Percentiles rank a stretch among this genome's conserved stretches.
Evolutionary conservation across 1,139 yeast genomes (phyloP).

Genomic region (Taphrina communis): DNA sequence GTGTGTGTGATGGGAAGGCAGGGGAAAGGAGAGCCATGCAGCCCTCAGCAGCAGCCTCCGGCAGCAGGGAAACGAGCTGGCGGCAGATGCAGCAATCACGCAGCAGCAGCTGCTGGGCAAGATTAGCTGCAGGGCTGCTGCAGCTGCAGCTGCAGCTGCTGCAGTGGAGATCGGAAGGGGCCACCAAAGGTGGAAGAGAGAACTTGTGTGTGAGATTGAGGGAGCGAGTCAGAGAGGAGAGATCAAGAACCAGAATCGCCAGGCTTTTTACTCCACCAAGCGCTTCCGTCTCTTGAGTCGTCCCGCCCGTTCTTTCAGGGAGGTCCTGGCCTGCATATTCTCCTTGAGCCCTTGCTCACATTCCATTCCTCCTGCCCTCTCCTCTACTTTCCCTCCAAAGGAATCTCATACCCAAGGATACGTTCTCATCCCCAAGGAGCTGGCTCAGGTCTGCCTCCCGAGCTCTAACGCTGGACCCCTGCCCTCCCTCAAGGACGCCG

Average conservation of each 20-base stretch:
- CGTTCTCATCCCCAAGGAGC: conserved; percentile 17
- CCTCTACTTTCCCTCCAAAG: conserved; percentile 2
- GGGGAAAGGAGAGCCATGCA: background rate
- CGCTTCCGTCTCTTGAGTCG: conserved; percentile 4
- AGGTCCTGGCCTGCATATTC: conserved; percentile 18
- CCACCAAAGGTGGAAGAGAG: conserved; percentile 1
- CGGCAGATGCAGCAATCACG: no score
- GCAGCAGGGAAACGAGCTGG: no score
- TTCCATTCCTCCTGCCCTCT: conserved; percentile 16
- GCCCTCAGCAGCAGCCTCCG: background rate
- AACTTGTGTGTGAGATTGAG: background rate
- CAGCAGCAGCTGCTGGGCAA: background rate
- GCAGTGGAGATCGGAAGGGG: conserved; percentile 6
- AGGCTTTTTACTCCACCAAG: conserved; percentile 12
- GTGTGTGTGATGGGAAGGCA: background rate
- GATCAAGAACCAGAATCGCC: background rate
- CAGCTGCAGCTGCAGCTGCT: background rate
- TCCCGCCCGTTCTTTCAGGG: background rate
- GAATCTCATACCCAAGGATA: conserved; percentile 10
- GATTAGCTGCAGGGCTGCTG: background rate
- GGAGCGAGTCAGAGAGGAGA: background rate
- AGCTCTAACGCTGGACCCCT: conserved; percentile 5
- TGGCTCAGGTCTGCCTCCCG: conserved; percentile 7
- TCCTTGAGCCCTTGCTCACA: conserved; percentile 21
- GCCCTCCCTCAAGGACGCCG: conserved; percentile 8